A percentile compares a stretch with the other conserved stretches of the same genome.
These are phyloP conservation scores for Penicillium crystallinum DNA, from an alignment of 495 filamentous ascomycete species.

Conservation along the genomic window DNA sequence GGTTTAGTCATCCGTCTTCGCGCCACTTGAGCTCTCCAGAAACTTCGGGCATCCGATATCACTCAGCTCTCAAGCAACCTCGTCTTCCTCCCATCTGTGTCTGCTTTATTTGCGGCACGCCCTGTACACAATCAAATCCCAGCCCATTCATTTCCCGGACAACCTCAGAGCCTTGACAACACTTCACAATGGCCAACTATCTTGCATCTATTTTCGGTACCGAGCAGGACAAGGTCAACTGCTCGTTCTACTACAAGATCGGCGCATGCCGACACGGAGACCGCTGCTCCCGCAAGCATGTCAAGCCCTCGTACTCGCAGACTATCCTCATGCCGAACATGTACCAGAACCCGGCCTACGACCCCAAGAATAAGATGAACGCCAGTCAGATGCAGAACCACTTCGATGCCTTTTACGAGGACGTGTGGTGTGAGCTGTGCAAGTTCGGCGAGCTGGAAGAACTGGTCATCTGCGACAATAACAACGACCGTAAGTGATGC, in stretches of 20 bases:
- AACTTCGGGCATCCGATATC: constrained; percentile 34
- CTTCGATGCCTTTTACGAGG: constrained; percentile 99
- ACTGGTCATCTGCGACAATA: constrained; percentile 88
- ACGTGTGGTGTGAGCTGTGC: constrained; percentile 99
- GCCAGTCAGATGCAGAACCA: constrained; percentile 91
- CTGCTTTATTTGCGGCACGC: neutral
- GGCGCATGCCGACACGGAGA: constrained; percentile 97
- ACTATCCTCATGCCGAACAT: constrained; percentile 97
- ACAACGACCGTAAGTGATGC: constrained; percentile 80
- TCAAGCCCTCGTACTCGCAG: constrained; percentile 97
- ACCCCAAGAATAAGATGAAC: constrained; percentile 96
- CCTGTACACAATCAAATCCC: no score
- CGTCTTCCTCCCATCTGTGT: neutral
- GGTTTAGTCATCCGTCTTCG: constrained; percentile 27
- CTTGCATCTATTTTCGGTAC: constrained; percentile 99
- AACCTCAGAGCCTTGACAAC: neutral
- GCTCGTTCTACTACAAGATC: constrained; percentile 93
- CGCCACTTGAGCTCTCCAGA: constrained; percentile 39
- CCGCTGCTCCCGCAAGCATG: constrained; percentile 95
- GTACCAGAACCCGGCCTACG: constrained; percentile 98
- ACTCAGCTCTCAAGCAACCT: constrained; percentile 12
- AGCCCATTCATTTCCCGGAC: neutral
- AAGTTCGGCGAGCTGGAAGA: constrained; percentile 88
- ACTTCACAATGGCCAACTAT: constrained; percentile 78
- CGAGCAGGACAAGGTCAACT: constrained; percentile 94